Evolutionary conservation across 495 filamentous ascomycete genomes (phyloP).

Genomic region (Penicillium chermesinum): DNA sequence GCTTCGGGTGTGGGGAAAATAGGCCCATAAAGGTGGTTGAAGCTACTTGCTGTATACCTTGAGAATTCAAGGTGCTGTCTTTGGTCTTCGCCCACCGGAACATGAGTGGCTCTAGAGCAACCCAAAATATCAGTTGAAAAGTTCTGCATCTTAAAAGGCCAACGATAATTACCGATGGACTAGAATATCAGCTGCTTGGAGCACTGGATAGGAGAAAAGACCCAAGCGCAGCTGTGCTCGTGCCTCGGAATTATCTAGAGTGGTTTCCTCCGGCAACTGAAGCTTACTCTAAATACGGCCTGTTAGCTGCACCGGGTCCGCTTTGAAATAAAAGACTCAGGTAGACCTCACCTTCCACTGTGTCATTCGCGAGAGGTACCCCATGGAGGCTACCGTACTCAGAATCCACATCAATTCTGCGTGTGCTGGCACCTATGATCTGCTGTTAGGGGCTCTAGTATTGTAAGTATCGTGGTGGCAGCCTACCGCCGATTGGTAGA

Average conservation of each 20-base stretch:
- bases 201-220: slow-evolving; percentile 93
- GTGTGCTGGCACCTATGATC: slow-evolving; percentile 65
- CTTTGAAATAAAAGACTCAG: not conserved
- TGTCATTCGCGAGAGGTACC: slow-evolving; percentile 90
- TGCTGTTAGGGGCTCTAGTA: not conserved
- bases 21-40: slow-evolving; percentile 66
- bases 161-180: slow-evolving; percentile 59
- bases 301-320: slow-evolving; percentile 4
- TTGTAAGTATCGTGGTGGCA: not conserved
- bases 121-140: not conserved
- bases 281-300: slow-evolving; percentile 59
- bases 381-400: slow-evolving; percentile 81
- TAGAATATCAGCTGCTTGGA: slow-evolving; percentile 93
- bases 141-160: not conserved
- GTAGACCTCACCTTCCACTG: slow-evolving; percentile 79
- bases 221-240: slow-evolving; percentile 69
- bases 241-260: slow-evolving; percentile 45
- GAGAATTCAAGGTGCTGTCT: slow-evolving; percentile 90
- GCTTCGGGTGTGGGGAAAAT: slow-evolving; percentile 67
- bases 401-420: slow-evolving; percentile 94
- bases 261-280: slow-evolving; percentile 49
- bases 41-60: slow-evolving; percentile 73
- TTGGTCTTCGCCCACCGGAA: slow-evolving; percentile 94
- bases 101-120: slow-evolving; percentile 82
- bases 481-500: slow-evolving; percentile 70